Evolutionary conservation across 2,329 filamentous ascomycete species (phyloP).

Genomic region (Camptophora hylomeconis): DNA sequence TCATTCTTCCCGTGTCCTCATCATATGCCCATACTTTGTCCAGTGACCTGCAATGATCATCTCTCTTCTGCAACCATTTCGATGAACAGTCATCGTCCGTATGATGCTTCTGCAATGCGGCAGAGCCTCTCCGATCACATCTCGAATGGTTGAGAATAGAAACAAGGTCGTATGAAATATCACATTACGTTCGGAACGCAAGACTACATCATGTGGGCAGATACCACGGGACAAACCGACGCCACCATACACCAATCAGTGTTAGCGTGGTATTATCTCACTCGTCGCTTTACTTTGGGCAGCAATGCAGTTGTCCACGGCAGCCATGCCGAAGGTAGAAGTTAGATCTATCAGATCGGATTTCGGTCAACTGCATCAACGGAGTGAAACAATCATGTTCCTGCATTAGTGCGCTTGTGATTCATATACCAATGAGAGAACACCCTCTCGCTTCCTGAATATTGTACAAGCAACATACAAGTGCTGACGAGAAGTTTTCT

Average conservation of each 20-base stretch:
- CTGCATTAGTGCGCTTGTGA: conserved; percentile 11
- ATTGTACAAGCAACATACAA: conserved; percentile 2
- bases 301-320: no score
- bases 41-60: not conserved
- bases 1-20: conserved; percentile 3
- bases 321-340: no score
- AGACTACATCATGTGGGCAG: no score
- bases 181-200: not conserved
- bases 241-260: conserved; percentile 15
- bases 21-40: not conserved
- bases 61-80: not conserved
- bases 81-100: no score
- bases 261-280: no score
- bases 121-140: conserved; percentile 1
- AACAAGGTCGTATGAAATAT: not conserved
- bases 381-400: conserved; percentile 7
- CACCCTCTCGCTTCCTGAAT: no score
- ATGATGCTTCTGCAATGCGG: not conserved
- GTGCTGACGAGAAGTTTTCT: conserved; percentile 7
- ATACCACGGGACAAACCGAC: conserved; percentile 7
- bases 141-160: not conserved
- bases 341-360: no score
- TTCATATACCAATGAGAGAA: conserved; percentile 16
- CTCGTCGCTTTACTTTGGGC: conserved; percentile 26
- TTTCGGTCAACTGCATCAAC: no score